Conservation (phyloP, 306 rosid genomes). For the Glycine soja region DNA sequence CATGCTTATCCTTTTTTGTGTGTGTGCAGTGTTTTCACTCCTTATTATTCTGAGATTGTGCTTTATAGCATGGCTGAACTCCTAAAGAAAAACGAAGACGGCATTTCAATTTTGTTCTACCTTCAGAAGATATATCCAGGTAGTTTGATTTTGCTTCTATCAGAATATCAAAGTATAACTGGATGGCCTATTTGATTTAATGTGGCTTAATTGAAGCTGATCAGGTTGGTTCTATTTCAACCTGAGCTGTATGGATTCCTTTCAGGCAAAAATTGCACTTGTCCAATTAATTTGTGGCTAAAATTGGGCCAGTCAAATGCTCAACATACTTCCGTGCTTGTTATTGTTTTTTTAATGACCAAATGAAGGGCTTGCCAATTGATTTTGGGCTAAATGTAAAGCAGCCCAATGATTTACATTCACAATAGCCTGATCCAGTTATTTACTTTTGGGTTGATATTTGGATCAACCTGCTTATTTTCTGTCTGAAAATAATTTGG, state of each 20-base stretch:
- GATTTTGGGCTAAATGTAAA: background rate
- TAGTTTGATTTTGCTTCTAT: slow-evolving; percentile 42
- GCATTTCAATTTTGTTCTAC: slow-evolving; percentile 86
- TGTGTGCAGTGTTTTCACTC: slow-evolving; percentile 91
- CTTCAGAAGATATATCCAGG: slow-evolving; percentile 95
- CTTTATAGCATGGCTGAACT: slow-evolving; percentile 89
- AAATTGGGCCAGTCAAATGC: background rate
- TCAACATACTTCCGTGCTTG: background rate
- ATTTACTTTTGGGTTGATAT: slow-evolving; percentile 6
- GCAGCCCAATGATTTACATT: background rate
- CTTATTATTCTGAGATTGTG: slow-evolving; percentile 92
- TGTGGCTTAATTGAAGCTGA: slow-evolving; percentile 7
- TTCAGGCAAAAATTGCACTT: background rate
- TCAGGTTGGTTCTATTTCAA: slow-evolving; percentile 1
- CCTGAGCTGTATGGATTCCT: background rate
- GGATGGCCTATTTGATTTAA: slow-evolving; percentile 18
- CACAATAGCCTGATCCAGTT: background rate
- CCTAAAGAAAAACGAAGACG: slow-evolving; percentile 90
- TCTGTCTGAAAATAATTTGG: background rate
- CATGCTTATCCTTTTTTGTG: slow-evolving; percentile 45
- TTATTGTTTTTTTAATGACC: background rate
- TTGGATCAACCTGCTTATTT: slow-evolving; percentile 9
- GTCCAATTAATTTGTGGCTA: background rate
- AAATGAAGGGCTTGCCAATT: background rate
- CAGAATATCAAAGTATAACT: slow-evolving; percentile 15